Conservation (phyloP, 2,329 filamentous ascomycete genomes). For the Coleophoma crateriformis region DNA sequence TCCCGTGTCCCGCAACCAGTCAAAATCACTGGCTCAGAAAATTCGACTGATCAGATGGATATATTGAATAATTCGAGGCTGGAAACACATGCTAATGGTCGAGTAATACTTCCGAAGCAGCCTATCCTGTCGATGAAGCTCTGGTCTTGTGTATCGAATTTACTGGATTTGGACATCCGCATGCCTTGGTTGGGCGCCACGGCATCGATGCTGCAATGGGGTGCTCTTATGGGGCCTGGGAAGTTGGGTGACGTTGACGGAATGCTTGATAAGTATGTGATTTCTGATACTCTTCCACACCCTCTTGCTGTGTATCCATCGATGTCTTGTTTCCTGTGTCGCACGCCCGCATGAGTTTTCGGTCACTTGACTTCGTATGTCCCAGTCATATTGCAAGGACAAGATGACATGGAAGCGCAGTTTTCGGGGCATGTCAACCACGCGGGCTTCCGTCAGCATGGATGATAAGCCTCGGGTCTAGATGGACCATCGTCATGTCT, state of each 20-base stretch:
- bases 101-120: slow-evolving; percentile 17
- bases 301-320: slow-evolving; percentile 10
- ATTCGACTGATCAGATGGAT: slow-evolving; percentile 16
- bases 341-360: slow-evolving; percentile 46
- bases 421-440: slow-evolving; percentile 18
- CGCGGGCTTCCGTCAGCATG: slow-evolving; percentile 7
- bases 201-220: slow-evolving; percentile 71
- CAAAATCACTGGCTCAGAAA: slow-evolving; percentile 16
- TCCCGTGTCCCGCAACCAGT: slow-evolving; percentile 35
- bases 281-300: slow-evolving; percentile 11
- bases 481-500: too few species aligned
- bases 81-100: slow-evolving; percentile 3
- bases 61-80: slow-evolving; percentile 3
- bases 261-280: slow-evolving; percentile 74
- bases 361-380: slow-evolving; percentile 50
- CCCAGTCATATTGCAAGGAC: slow-evolving; percentile 23
- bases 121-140: slow-evolving; percentile 66
- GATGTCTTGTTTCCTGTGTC: slow-evolving; percentile 8
- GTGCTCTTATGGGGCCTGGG: slow-evolving; percentile 68
- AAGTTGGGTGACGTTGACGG: slow-evolving; percentile 69
- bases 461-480: not conserved
- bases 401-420: not conserved
- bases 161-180: slow-evolving; percentile 68
- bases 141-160: slow-evolving; percentile 67
- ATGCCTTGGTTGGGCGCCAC: slow-evolving; percentile 88